These are phyloP conservation scores for Ophiostoma montium DNA, from an alignment of 2,329 filamentous ascomycete species.

Conservation along the genomic window DNA sequence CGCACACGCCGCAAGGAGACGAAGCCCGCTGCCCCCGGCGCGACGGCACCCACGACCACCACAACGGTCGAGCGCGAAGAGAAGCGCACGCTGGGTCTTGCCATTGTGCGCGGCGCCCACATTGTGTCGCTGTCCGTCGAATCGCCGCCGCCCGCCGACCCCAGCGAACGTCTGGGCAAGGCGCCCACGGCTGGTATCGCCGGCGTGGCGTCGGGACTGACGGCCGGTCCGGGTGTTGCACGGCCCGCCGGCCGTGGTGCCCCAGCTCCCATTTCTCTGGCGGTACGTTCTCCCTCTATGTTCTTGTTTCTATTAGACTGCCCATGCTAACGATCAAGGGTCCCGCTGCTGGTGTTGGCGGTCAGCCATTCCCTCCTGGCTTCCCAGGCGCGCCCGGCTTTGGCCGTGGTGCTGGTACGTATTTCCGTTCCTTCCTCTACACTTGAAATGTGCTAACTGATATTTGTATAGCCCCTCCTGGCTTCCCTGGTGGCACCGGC, in stretches of 20 bases:
- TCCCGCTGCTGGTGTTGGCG: conserved; percentile 75
- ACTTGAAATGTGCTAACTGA: conserved; percentile 21
- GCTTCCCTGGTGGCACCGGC: conserved; percentile 10
- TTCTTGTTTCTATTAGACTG: background rate
- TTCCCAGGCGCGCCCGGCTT: conserved; percentile 39
- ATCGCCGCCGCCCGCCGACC: conserved; percentile 87
- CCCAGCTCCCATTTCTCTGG: conserved; percentile 58
- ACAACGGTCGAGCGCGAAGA: conserved; percentile 78
- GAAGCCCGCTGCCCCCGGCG: conserved; percentile 48
- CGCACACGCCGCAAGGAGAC: conserved; percentile 73
- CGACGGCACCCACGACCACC: conserved; percentile 36
- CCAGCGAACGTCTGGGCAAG: conserved; percentile 75
- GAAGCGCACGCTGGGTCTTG: conserved; percentile 91
- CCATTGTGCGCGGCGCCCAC: conserved; percentile 85
- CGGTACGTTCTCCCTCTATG: conserved; percentile 34
- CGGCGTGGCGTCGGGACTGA: conserved; percentile 54
- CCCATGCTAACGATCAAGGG: conserved; percentile 32
- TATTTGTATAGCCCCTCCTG: conserved; percentile 29
- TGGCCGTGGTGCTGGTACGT: conserved; percentile 31
- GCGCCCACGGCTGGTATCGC: conserved; percentile 39
- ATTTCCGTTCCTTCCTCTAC: background rate
- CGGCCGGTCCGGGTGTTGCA: conserved; percentile 77
- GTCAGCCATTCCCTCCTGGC: conserved; percentile 44
- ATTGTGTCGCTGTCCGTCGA: conserved; percentile 93
- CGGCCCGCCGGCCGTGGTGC: conserved; percentile 79